Evolutionary conservation across 2,329 filamentous ascomycete species (phyloP), one percentile per base, ranked within the genome.

Genomic region (Lachnellula hyalina): DNA sequence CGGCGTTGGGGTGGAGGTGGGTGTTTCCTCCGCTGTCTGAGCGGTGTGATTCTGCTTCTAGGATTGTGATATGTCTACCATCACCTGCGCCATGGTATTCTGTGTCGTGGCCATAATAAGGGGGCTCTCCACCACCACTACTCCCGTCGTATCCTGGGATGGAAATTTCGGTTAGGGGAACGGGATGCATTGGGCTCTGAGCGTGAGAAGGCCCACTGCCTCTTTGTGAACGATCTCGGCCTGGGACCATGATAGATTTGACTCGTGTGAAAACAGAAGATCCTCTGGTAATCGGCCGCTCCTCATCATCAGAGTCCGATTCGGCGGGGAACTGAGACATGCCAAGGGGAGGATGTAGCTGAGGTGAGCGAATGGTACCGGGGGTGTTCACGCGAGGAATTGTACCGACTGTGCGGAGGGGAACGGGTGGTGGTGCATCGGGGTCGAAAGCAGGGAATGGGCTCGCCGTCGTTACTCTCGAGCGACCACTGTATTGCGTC

Each of bases 261-360:
- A 75, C 72, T 17, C 77, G 71, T 48, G 68, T 71, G 54, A 56
- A 56, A 7, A 56, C 80, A 76, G 61, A 83, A 77, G 8, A 70
- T 46, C 72, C 70, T 4, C 76, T 74, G 1, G 75, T 75, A 36
- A 71, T 72, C 36, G 77, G 76, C 47, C 75, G 72, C 34, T 82
- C 73, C 56, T 78, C 73, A 41, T 78, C 75, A 11, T 78, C 75
- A 11, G 83, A 74, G 52, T 85, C 83, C 19, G 86, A 80, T 9
- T 85, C 81, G 17, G 80, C 79, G 0, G 91, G 90, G 67, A 96
- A 89, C 36, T 83, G 84, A 0, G 90, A 89, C 89, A 96, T 95
- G 47, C 93, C 93, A 8, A 96, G 74, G 0, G 91, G 91, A 1
- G 88, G 89, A 67, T 94, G 89, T 0, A 19, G 73, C 52, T 44